Conservation (phyloP, 2,329 filamentous ascomycete species). For the Stachybotrys chartarum region DNA sequence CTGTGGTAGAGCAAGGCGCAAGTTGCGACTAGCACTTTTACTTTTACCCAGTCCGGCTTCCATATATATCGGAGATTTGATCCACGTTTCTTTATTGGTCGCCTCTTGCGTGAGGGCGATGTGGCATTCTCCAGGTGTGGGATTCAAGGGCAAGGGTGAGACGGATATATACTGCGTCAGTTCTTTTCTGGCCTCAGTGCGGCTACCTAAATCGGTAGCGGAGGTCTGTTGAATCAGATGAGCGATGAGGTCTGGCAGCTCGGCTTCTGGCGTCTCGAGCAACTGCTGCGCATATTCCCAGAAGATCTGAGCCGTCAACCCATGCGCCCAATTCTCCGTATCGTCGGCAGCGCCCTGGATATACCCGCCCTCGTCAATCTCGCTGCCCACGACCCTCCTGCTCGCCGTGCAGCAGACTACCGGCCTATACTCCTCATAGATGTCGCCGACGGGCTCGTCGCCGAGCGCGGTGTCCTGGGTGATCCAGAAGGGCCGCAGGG, state of each 20-base stretch:
- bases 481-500: slow-evolving; percentile 73
- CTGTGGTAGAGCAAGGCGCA: slow-evolving; percentile 62
- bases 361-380: slow-evolving; percentile 59
- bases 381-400: slow-evolving; percentile 56
- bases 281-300: slow-evolving; percentile 63
- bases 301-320: slow-evolving; percentile 71
- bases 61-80: slow-evolving; percentile 30
- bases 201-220: slow-evolving; percentile 5
- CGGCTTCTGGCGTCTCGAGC: slow-evolving; percentile 57
- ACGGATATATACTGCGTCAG: slow-evolving; percentile 31
- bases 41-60: slow-evolving; percentile 60
- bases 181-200: slow-evolving; percentile 6
- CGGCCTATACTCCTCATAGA: slow-evolving; percentile 57
- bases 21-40: slow-evolving; percentile 75
- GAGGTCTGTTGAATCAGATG: slow-evolving; percentile 29
- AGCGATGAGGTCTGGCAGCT: slow-evolving; percentile 45
- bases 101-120: slow-evolving; percentile 35
- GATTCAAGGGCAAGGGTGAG: slow-evolving; percentile 21
- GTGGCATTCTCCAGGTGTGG: slow-evolving; percentile 21
- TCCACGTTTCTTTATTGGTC: slow-evolving; percentile 36
- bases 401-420: slow-evolving; percentile 85
- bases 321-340: slow-evolving; percentile 84
- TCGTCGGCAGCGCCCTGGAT: slow-evolving; percentile 95
- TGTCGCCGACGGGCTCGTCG: slow-evolving; percentile 15
- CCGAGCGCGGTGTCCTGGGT: slow-evolving; percentile 57